A percentile compares a stretch with the other conserved stretches of the same genome.
Evolutionary conservation across 2,329 filamentous ascomycete genomes (phyloP).

Genomic region (Claviceps humidiphila): DNA sequence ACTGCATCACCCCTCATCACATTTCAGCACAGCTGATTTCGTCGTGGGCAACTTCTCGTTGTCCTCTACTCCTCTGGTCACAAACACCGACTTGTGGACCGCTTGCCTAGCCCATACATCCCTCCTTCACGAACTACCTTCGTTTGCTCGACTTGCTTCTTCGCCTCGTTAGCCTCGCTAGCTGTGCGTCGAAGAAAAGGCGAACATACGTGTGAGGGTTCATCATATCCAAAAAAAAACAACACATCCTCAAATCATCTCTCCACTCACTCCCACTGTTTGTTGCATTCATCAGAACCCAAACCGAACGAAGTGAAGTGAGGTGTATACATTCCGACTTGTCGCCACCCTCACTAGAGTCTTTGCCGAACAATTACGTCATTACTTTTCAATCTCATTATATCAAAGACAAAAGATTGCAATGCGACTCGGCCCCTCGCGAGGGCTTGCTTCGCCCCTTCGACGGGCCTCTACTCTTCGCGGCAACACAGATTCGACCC

Average conservation of each 20-base stretch:
- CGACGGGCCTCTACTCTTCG: conserved; percentile 1
- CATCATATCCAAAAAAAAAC: background rate
- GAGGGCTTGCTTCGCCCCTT: conserved; percentile 10
- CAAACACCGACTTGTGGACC: background rate
- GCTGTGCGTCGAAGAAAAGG: background rate
- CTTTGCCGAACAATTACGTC: too few species aligned
- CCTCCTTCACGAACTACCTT: background rate
- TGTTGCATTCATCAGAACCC: background rate
- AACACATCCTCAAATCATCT: background rate
- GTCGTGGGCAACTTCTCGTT: too few species aligned
- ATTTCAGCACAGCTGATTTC: too few species aligned
- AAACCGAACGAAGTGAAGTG: background rate
- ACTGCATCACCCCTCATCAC: too few species aligned
- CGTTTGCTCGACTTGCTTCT: background rate
- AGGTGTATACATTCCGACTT: too few species aligned
- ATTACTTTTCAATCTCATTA: background rate
- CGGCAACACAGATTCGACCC: background rate
- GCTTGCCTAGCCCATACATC: background rate
- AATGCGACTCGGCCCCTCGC: conserved; percentile 13
- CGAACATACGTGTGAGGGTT: background rate
- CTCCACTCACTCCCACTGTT: background rate
- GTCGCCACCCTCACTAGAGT: too few species aligned
- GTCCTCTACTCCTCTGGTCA: too few species aligned
- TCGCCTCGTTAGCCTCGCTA: background rate
- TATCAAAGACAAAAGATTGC: conserved; percentile 5